Evolutionary conservation across 352 stramenopile genomes (phyloP), one percentile per base, ranked within the genome.

Genomic region (Phytophthora europaea): DNA sequence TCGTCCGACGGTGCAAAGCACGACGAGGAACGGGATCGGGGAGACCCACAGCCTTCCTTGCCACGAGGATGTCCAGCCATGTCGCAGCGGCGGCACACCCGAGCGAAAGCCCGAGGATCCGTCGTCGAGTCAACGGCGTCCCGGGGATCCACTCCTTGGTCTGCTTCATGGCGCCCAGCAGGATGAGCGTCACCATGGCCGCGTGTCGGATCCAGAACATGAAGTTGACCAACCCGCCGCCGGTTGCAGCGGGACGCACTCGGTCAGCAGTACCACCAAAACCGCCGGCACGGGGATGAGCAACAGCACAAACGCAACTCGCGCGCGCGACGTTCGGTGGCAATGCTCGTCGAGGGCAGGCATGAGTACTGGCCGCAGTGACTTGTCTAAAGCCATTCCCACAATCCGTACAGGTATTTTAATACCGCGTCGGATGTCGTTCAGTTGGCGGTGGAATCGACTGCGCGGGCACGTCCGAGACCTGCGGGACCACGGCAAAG

Each of bases 181-280:
- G 60, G 3, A 73, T 73, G 6, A 73, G 23, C 9, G 31, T 48
- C 36, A 71, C 51, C 10, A 53, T 43, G 5, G 61, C n/a, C 15
- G 47, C 38, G 40, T 76, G 51, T n/a, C 74, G 58, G n/a, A 78
- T 26, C 70, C 70, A 75, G 16, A 65, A 79, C n/a, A 73, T 57
- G 53, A 64, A 71, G 22, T 76, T 76, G 5, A 16, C 40, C 36
- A 60, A 10, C 12, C 56, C 54, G 15, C 69, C 26, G 57, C 22
- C 0, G 54, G 31, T n/a, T 31, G 16, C 5, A 72, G 33, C 6
- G 57, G 63, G 3, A 56, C 20, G 9, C 47, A 38, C 6, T 66
- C 62, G 22, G 64, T 31, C 3, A 69, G 20, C 16, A 68, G 22
- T 1, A 65, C 52, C 6, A 65, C 16, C 20, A 59, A 0, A 1